Conservation (phyloP, 257 asterid genomes). For the Solanum habrochaites region DNA sequence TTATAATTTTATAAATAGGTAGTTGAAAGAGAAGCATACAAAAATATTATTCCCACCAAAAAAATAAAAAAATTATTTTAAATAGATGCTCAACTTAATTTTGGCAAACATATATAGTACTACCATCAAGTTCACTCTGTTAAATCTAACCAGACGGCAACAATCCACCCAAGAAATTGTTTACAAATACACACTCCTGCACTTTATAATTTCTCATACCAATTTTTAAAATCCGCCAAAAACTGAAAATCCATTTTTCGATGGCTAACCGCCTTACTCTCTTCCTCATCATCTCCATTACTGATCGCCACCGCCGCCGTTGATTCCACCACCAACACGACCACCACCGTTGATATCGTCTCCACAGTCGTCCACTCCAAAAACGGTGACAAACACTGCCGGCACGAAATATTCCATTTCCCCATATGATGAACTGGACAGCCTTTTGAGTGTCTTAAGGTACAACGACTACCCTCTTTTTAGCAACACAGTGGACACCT, state of each 20-base stretch:
- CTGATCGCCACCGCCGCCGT: background rate
- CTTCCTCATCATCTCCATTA: background rate
- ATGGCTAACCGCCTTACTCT: slow-evolving; percentile 10
- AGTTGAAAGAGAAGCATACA: too few species aligned
- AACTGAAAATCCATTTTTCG: background rate
- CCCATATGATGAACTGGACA: slow-evolving; percentile 13
- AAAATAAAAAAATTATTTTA: too few species aligned
- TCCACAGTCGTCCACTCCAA: slow-evolving; percentile 2
- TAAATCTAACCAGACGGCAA: background rate
- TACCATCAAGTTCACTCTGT: background rate
- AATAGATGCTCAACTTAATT: too few species aligned
- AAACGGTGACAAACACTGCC: background rate
- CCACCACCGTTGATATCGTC: background rate
- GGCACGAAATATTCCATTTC: background rate
- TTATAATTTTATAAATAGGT: too few species aligned
- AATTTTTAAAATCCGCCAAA: slow-evolving; percentile 1
- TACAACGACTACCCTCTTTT: slow-evolving; percentile 38
- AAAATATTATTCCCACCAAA: too few species aligned
- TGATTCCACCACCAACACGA: slow-evolving; percentile 5
- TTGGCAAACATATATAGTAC: background rate
- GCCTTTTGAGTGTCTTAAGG: slow-evolving; percentile 18
- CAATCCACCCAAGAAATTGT: background rate
- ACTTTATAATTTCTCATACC: background rate
- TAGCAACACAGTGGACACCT: slow-evolving; percentile 50
- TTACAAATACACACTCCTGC: background rate